These are phyloP conservation scores for Chalciporus sphaerocephalus DNA, from an alignment of 768 basidiomycete species.

Conservation along the genomic window DNA sequence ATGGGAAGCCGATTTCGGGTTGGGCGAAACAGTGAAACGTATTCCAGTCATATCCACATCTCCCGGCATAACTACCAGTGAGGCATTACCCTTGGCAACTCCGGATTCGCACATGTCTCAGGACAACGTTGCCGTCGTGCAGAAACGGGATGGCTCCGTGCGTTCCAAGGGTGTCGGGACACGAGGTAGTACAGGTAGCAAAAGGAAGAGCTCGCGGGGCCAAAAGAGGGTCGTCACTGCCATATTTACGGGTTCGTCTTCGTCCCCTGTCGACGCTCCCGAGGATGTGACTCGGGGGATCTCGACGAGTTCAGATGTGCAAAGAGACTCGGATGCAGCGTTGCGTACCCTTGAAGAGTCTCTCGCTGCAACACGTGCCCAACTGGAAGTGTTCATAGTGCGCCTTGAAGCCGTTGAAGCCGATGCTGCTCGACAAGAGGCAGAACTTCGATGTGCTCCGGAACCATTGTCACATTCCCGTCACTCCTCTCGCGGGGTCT, in stretches of 20 bases:
- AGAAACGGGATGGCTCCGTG: not conserved
- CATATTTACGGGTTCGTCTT: slow-evolving; percentile 23
- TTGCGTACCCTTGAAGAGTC: slow-evolving; percentile 24
- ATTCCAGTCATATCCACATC: slow-evolving; percentile 8
- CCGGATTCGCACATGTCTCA: not conserved
- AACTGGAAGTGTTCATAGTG: slow-evolving; percentile 23
- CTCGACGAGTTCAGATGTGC: not conserved
- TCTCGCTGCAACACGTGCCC: slow-evolving; percentile 19
- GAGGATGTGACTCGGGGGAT: not conserved
- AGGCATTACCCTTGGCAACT: not conserved
- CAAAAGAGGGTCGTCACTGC: slow-evolving; percentile 27
- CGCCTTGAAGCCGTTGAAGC: slow-evolving; percentile 28
- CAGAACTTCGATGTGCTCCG: not conserved
- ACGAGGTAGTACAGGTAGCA: slow-evolving; percentile 8
- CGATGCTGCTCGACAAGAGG: slow-evolving; percentile 18
- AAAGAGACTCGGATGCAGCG: slow-evolving; percentile 1
- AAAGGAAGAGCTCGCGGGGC: slow-evolving; percentile 4
- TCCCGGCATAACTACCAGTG: not conserved
- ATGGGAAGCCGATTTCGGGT: slow-evolving; percentile 29
- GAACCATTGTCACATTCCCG: not conserved
- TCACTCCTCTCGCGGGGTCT: not conserved
- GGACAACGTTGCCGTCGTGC: not conserved
- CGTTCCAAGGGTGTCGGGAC: not conserved
- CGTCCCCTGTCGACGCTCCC: not conserved
- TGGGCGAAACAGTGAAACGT: slow-evolving; percentile 31